phyloP scores from a whole-genome alignment of 2,329 filamentous ascomycete genomes.

The Incumbomyces lentus region DNA sequence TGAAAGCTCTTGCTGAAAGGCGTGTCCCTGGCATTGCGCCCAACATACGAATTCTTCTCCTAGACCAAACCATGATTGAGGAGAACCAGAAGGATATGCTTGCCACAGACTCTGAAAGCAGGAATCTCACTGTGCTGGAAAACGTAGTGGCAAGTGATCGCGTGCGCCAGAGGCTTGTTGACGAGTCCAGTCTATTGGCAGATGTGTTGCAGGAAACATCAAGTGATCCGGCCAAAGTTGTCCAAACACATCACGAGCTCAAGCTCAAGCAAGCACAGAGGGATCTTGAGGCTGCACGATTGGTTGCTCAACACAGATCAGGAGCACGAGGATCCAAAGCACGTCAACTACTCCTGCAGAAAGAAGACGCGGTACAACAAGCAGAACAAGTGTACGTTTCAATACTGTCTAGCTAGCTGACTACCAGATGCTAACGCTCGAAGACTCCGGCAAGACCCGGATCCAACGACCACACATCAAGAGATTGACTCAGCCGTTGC shows the following conservation, averaged over 20 bases:
- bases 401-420: not conserved
- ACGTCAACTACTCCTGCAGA: slow-evolving; percentile 59
- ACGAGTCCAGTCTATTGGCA: slow-evolving; percentile 41
- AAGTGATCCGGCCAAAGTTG: slow-evolving; percentile 48
- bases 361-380: slow-evolving; percentile 56
- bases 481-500: slow-evolving; percentile 13
- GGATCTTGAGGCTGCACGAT: slow-evolving; percentile 58
- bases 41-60: slow-evolving; percentile 52
- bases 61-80: slow-evolving; percentile 51
- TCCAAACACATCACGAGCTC: slow-evolving; percentile 42
- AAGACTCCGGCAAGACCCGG: too few species aligned
- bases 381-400: slow-evolving; percentile 41
- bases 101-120: slow-evolving; percentile 27
- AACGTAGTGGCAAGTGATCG: slow-evolving; percentile 50
- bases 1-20: slow-evolving; percentile 66
- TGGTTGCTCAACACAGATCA: slow-evolving; percentile 63
- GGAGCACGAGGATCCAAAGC: slow-evolving; percentile 66
- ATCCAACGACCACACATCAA: not conserved
- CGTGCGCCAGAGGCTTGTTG: slow-evolving; percentile 43
- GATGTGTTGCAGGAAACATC: not conserved
- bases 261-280: slow-evolving; percentile 52
- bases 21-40: slow-evolving; percentile 67
- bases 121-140: slow-evolving; percentile 47
- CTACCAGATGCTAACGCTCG: too few species aligned
- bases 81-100: slow-evolving; percentile 7